Percentiles rank a stretch among this genome's conserved stretches.
Evolutionary conservation across 164 flowering plant species (phyloP).

Genomic region (Vitis rotundifolia): DNA sequence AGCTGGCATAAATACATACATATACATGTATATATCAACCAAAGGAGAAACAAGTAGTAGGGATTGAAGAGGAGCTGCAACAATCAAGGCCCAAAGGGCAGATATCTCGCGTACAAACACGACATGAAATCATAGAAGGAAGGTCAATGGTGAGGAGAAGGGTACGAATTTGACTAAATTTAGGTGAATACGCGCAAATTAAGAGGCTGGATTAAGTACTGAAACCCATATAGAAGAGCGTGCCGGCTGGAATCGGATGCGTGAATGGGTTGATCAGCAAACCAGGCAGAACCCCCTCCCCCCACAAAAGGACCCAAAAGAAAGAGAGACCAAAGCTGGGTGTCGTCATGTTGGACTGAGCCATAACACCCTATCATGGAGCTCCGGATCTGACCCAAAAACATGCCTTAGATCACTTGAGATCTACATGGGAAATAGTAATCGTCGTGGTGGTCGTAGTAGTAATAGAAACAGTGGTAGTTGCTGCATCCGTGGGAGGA

Average conservation of each 20-base stretch:
- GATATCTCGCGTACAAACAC: constrained; percentile 7
- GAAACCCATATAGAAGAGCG: constrained; percentile 1
- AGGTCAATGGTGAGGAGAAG: too few species aligned
- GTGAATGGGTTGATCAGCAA: constrained; percentile 1
- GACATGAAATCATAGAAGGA: constrained; percentile 23
- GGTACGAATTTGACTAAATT: neutral
- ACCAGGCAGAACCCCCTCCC: constrained; percentile 4
- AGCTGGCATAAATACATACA: too few species aligned
- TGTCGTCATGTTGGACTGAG: constrained; percentile 13
- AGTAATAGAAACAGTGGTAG: neutral
- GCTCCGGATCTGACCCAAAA: constrained; percentile 28
- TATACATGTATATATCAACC: too few species aligned
- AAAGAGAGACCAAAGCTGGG: constrained; percentile 11
- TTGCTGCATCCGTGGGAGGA: neutral
- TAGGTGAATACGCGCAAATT: neutral
- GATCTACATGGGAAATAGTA: constrained; percentile 5
- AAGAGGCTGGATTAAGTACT: neutral
- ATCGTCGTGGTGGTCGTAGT: too few species aligned
- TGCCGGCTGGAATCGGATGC: neutral
- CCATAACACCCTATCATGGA: constrained; percentile 10
- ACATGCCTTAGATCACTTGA: neutral
- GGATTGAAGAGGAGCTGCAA: too few species aligned
- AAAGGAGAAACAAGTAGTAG: too few species aligned
- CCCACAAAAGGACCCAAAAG: neutral
- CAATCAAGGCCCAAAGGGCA: neutral